Percentiles rank a stretch among this genome's conserved stretches.
phyloP scores from a whole-genome alignment of 1,139 yeast genomes.

The Diutina siamensis region DNA sequence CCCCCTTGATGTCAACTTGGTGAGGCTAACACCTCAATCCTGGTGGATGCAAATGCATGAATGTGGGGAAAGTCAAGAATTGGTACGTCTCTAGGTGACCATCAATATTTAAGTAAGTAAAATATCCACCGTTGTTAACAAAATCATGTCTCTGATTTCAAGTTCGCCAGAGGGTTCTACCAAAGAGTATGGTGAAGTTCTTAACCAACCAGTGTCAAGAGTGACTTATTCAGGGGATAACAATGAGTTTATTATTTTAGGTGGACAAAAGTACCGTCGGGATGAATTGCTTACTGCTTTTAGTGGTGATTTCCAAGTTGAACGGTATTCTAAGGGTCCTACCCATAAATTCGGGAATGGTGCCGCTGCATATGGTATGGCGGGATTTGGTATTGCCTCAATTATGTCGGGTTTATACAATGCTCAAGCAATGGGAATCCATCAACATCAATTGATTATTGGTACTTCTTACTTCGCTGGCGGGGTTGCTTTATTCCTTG shows the following conservation, averaged over 20 bases:
- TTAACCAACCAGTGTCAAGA: neutral
- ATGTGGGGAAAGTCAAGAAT: too few species aligned
- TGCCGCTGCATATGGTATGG: constrained; percentile 10
- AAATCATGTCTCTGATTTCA: neutral
- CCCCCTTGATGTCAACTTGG: too few species aligned
- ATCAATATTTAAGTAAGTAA: too few species aligned
- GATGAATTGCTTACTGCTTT: constrained; percentile 11
- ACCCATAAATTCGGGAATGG: constrained; percentile 9
- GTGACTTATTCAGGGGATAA: neutral
- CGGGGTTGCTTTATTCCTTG: neutral
- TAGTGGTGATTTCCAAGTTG: constrained; percentile 10
- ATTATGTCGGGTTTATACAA: constrained; percentile 10
- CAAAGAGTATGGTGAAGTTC: neutral
- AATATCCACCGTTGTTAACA: neutral
- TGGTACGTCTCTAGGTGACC: too few species aligned
- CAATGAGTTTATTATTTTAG: constrained; percentile 9
- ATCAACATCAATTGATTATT: neutral
- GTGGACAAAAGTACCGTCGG: constrained; percentile 9
- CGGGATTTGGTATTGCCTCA: constrained; percentile 10
- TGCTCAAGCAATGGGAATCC: neutral
- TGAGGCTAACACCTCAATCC: too few species aligned
- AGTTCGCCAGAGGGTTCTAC: neutral
- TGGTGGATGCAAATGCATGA: too few species aligned
- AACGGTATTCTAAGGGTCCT: constrained; percentile 7
- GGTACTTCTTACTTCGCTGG: neutral